Conservation (phyloP, 2,329 filamentous ascomycete genomes). For the Zymoseptoria brevis region DNA sequence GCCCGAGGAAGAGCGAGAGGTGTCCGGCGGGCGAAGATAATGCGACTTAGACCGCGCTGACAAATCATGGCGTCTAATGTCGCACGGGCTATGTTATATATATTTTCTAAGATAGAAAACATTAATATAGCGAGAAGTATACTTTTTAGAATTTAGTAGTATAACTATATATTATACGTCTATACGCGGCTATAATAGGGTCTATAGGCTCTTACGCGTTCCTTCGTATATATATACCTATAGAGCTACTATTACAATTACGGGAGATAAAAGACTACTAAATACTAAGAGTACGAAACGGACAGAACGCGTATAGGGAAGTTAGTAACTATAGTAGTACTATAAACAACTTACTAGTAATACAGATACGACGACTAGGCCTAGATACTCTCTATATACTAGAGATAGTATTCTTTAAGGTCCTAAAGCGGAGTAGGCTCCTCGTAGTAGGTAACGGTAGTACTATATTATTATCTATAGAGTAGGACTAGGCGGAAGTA, state of each 20-base stretch:
- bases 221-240: slow-evolving; percentile 2
- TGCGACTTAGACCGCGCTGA: too few relatives aligned
- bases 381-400: too few relatives aligned
- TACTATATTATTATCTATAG: too few relatives aligned
- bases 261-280: slow-evolving; percentile 5
- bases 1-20: too few relatives aligned
- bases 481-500: too few relatives aligned
- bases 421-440: too few relatives aligned
- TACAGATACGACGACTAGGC: slow-evolving; percentile 2
- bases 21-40: too few relatives aligned
- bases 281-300: slow-evolving; percentile 5
- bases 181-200: not conserved
- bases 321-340: slow-evolving; percentile 1
- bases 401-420: too few relatives aligned
- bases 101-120: too few relatives aligned
- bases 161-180: slow-evolving; percentile 5
- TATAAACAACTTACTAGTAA: slow-evolving; percentile 2
- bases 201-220: slow-evolving; percentile 2
- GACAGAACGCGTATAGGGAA: slow-evolving; percentile 1
- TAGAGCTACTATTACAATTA: slow-evolving; percentile 2
- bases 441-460: too few relatives aligned
- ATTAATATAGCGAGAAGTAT: slow-evolving; percentile 3
- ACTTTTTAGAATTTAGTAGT: slow-evolving; percentile 8
- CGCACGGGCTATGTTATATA: too few relatives aligned
- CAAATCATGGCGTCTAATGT: too few relatives aligned